These are phyloP conservation scores for Eucalyptus globulus DNA, from an alignment of 345 rosid species.

Conservation along the genomic window DNA sequence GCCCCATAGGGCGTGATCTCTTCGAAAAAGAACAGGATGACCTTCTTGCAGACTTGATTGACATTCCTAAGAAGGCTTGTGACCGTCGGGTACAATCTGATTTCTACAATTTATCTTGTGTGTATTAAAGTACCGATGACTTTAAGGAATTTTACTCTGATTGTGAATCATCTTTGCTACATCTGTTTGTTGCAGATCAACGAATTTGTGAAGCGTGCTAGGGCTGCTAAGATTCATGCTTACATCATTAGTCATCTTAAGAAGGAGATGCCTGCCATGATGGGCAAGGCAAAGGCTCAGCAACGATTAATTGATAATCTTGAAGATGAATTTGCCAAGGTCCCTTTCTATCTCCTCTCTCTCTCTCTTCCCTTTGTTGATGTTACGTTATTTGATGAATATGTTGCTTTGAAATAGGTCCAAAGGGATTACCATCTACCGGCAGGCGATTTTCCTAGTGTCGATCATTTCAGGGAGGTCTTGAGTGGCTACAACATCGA, in stretches of 20 bases:
- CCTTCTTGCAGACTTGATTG: constrained; percentile 57
- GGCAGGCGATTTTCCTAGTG: constrained; percentile 72
- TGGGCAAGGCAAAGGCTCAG: constrained; percentile 95
- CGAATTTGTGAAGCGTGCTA: constrained; percentile 89
- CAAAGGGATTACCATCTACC: constrained; percentile 81
- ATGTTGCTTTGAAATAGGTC: constrained; percentile 27
- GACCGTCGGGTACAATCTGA: constrained; percentile 47
- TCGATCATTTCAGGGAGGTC: constrained; percentile 63
- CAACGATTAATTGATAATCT: constrained; percentile 74
- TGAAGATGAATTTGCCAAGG: constrained; percentile 77
- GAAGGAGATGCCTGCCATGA: constrained; percentile 92
- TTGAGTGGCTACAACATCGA: constrained; percentile 66
- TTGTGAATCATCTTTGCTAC: neutral
- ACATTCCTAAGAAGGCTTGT: constrained; percentile 90
- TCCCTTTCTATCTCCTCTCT: neutral
- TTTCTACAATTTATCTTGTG: neutral
- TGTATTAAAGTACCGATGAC: neutral
- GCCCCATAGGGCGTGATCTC: constrained; percentile 65
- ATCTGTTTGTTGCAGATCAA: constrained; percentile 40
- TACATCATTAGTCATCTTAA: constrained; percentile 84
- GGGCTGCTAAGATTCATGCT: constrained; percentile 93
- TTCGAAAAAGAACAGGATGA: constrained; percentile 92
- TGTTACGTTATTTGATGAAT: neutral
- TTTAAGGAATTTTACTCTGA: neutral
- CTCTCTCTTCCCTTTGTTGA: too few relatives aligned